Percentiles rank a stretch among this genome's conserved stretches.
These are phyloP conservation scores for Exophiala phaeomuriformis DNA, from an alignment of 2,329 filamentous ascomycete genomes.

Conservation along the genomic window DNA sequence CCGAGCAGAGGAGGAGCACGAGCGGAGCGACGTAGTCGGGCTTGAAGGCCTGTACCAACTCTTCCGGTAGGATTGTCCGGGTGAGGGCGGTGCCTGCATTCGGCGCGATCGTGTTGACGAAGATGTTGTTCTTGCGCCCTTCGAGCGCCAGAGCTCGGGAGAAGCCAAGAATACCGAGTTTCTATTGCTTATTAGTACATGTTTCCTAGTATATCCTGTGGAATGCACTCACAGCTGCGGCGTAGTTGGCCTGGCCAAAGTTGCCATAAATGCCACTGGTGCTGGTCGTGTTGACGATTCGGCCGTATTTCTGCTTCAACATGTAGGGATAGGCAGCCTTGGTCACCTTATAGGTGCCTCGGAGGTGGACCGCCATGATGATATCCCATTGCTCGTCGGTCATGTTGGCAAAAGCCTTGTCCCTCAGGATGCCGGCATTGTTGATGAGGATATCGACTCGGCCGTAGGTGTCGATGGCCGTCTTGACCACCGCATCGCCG, in stretches of 20 bases:
- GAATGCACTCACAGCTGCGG: conserved; percentile 62
- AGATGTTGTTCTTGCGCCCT: conserved; percentile 95
- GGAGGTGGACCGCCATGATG: conserved; percentile 84
- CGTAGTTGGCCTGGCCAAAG: conserved; percentile 97
- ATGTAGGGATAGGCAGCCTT: conserved; percentile 98
- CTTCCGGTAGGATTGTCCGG: conserved; percentile 84
- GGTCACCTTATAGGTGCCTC: conserved; percentile 91
- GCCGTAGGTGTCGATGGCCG: conserved; percentile 85
- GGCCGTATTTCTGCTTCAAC: conserved; percentile 97
- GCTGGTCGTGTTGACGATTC: conserved; percentile 92
- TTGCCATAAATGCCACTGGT: conserved; percentile 98
- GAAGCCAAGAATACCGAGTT: conserved; percentile 90
- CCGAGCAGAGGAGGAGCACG: conserved; percentile 76
- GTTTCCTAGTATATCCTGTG: not conserved
- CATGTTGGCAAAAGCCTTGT: conserved; percentile 98
- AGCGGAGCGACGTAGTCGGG: conserved; percentile 95
- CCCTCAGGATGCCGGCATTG: conserved; percentile 94
- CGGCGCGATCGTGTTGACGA: conserved; percentile 94
- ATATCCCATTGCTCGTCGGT: conserved; percentile 87
- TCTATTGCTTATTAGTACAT: conserved; percentile 42
- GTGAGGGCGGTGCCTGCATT: conserved; percentile 97
- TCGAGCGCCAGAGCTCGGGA: conserved; percentile 88
- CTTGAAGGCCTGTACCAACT: conserved; percentile 98
- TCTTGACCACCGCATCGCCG: conserved; percentile 83
- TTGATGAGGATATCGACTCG: conserved; percentile 94